These are phyloP conservation scores for Flaveria linearis DNA, from an alignment of 129 eudicot genomes.

Conservation along the genomic window DNA sequence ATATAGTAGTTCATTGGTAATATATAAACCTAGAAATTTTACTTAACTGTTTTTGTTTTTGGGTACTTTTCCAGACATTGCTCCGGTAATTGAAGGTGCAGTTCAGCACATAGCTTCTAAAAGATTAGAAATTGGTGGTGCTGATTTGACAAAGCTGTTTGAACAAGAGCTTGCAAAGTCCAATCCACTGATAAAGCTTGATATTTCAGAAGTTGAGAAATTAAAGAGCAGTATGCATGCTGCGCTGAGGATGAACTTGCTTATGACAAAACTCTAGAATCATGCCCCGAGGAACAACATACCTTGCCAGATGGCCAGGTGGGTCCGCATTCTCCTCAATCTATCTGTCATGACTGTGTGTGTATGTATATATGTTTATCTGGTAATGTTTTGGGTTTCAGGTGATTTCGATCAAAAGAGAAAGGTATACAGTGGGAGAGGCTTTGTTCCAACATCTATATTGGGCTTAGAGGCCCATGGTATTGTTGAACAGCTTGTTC, in stretches of 20 bases:
- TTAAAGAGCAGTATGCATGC: constrained; percentile 74
- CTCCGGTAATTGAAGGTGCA: constrained; percentile 99
- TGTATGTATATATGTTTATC: not conserved
- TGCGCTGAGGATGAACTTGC: constrained; percentile 93
- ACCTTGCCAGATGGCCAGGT: constrained; percentile 99
- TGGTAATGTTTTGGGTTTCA: constrained; percentile 31
- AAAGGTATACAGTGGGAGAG: constrained; percentile 87
- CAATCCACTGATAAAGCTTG: constrained; percentile 61
- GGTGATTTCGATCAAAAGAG: constrained; percentile 84
- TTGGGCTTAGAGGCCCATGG: constrained; percentile 92
- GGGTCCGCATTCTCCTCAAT: not conserved
- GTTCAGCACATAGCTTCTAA: constrained; percentile 97
- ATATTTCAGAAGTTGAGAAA: constrained; percentile 67
- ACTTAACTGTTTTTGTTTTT: constrained; percentile 1
- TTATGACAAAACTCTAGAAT: constrained; percentile 51
- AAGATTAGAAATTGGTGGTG: constrained; percentile 90
- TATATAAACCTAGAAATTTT: not conserved
- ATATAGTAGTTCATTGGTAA: not conserved
- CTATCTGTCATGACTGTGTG: not conserved
- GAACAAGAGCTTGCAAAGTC: constrained; percentile 78
- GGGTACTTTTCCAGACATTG: constrained; percentile 64
- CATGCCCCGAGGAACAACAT: constrained; percentile 80
- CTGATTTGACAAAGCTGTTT: constrained; percentile 80
- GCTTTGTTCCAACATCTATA: constrained; percentile 87
- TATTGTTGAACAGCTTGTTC: constrained; percentile 96